phyloP scores from a whole-genome alignment of 345 rosid species.

The Corymbia maculata region DNA sequence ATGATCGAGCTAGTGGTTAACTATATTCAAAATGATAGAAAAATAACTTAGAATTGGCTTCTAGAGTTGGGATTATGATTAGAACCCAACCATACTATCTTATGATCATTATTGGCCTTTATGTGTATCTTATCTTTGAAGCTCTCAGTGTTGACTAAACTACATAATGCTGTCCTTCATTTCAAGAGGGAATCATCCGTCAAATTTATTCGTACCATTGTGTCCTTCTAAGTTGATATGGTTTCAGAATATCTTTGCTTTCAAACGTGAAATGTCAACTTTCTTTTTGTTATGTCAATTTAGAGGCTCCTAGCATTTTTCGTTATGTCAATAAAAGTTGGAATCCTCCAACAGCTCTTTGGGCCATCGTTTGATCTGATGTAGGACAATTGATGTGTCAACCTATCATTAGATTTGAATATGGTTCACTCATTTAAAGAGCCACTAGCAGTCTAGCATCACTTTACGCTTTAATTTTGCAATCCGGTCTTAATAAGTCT shows the following conservation, averaged over 20 bases:
- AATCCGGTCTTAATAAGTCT: not conserved
- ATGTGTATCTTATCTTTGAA: not conserved
- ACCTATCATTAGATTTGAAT: not conserved
- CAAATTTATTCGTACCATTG: not conserved
- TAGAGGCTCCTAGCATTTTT: not conserved
- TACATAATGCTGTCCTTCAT: not conserved
- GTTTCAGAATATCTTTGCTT: not conserved
- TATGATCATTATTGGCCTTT: not conserved
- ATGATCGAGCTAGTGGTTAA: not conserved
- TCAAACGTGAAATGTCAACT: not conserved
- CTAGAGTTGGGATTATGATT: not conserved
- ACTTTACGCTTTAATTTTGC: not conserved
- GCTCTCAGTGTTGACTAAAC: not conserved
- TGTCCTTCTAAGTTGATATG: not conserved
- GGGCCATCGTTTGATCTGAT: not conserved
- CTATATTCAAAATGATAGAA: not conserved
- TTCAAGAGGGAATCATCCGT: not conserved
- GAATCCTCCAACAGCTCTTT: not conserved
- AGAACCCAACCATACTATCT: not conserved
- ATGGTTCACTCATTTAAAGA: not conserved
- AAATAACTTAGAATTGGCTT: not conserved
- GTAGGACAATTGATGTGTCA: not conserved
- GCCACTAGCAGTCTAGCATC: not conserved
- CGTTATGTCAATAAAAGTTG: not conserved
- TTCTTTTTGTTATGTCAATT: not conserved